phyloP scores from a whole-genome alignment of 78 protist genomes.

The Dictyostelium firmibasis region DNA sequence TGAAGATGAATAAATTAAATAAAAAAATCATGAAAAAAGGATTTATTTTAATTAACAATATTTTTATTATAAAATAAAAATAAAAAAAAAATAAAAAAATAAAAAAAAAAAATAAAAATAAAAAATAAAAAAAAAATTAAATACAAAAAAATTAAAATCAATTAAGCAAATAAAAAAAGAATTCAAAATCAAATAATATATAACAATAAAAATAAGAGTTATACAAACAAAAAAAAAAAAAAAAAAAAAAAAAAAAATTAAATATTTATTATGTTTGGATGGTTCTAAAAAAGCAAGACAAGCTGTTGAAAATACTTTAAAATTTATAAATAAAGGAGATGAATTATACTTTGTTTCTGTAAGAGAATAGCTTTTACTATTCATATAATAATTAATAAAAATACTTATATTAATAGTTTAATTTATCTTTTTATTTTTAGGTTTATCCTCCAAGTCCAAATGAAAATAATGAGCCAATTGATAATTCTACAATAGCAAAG shows the following conservation, averaged over 20 bases:
- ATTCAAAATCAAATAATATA: not conserved
- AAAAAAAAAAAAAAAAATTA: constrained; percentile 2
- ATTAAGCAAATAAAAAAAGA: no score
- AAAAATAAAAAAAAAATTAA: not conserved
- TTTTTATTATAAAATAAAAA: not conserved
- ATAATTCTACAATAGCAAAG: constrained; percentile 3
- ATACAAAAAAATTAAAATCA: no score
- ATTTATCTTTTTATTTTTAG: not conserved
- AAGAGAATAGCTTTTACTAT: no score
- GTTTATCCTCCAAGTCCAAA: constrained; percentile 38
- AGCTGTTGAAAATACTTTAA: not conserved
- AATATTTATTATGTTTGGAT: constrained; percentile 56
- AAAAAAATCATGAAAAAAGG: not conserved
- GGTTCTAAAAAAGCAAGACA: constrained; percentile 8
- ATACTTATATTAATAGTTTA: not conserved
- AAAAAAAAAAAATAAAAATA: no score
- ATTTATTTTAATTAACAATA: not conserved
- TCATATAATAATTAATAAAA: no score
- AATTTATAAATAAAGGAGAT: constrained; percentile 7
- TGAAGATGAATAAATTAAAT: not conserved
- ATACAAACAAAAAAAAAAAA: not conserved
- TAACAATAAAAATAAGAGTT: not conserved
- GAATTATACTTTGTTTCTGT: constrained; percentile 14
- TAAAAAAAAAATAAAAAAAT: not conserved
- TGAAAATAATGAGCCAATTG: not conserved